Evolutionary conservation across 2,329 filamentous ascomycete species (phyloP), one percentile per base, ranked within the genome.

Genomic region (Apiospora marii): DNA sequence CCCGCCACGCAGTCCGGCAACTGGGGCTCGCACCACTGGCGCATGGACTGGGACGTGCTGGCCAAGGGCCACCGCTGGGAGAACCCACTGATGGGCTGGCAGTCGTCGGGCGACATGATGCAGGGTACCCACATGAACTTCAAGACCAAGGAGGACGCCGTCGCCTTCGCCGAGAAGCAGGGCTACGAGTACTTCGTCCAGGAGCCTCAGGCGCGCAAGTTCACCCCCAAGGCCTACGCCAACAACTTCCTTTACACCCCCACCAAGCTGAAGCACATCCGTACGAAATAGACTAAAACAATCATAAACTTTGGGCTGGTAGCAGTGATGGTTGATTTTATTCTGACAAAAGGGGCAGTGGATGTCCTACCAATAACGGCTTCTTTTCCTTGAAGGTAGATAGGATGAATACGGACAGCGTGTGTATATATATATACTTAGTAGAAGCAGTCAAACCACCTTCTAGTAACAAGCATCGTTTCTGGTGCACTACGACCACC

Each of bases 121-220:
- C 95, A 99, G 84, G 96, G 95, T 80, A 97, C 95, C 68, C 90
- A 95, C 82, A 84, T 99, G 79, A 92, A 92, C 83, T 99, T 99
- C 89, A 93, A 93, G 84, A 89, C 87, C 79, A 98, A 98, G 88
- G 95, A 98, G 82, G 96, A 98, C 78, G 96, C 96, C 76, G 96
- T 99, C 79, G 87, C 88, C 73, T 99, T 99, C 81, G 96, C 97
- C 34, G 93, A 98, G 86, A 99, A 98, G 89, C 96, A 99, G 84
- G 96, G 97, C 48, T 99, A 99, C 82, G 96, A 99, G 82, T 99
- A 98, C 85, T 98, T 96, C 82, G 95, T 99, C 34, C 96, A 98
- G 87, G 96, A 98, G 85, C 96, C 96, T 48, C 97, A 98, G 80
- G 90, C 91, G 84, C 91, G 96, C 81, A 93, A 92, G 80, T 92